Percentiles rank a stretch among this genome's conserved stretches.
Conservation (phyloP, 139 green algal genomes). For the Chlorella ohadii region DNA sequence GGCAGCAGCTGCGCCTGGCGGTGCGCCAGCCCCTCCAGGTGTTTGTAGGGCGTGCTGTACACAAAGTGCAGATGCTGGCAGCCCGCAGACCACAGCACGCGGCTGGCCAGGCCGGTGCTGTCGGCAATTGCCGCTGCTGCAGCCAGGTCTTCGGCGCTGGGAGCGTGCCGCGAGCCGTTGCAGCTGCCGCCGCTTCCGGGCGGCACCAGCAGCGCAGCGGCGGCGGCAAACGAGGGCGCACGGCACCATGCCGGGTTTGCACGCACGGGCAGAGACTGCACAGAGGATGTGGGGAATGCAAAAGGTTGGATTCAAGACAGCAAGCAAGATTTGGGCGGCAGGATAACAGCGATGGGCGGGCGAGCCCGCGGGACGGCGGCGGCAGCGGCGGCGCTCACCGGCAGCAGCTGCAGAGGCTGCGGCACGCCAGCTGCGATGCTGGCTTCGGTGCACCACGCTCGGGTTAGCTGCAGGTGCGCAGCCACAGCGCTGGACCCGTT, state of each 20-base stretch:
- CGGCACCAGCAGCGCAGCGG: conserved; percentile 18
- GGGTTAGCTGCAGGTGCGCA: neutral
- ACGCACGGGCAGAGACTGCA: no score
- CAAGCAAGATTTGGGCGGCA: no score
- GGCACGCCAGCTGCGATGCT: neutral
- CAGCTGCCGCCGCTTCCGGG: neutral
- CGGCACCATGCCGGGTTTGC: conserved; percentile 2
- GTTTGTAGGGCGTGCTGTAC: neutral
- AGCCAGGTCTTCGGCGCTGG: neutral
- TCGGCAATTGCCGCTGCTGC: neutral
- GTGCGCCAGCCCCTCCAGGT: neutral
- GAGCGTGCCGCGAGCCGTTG: neutral
- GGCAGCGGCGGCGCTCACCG: neutral
- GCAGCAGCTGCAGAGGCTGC: conserved; percentile 3
- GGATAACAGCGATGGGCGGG: no score
- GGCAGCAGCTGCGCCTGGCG: conserved; percentile 22
- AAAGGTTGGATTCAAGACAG: no score
- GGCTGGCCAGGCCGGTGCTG: neutral
- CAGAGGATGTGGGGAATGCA: no score
- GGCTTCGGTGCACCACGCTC: neutral
- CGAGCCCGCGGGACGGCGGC: no score
- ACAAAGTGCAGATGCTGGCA: neutral
- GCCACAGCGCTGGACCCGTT: no score
- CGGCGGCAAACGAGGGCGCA: conserved; percentile 14
- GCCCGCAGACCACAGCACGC: conserved; percentile 1